phyloP scores from a whole-genome alignment of 2,329 filamentous ascomycete species.

The Fusarium phyllophilum region DNA sequence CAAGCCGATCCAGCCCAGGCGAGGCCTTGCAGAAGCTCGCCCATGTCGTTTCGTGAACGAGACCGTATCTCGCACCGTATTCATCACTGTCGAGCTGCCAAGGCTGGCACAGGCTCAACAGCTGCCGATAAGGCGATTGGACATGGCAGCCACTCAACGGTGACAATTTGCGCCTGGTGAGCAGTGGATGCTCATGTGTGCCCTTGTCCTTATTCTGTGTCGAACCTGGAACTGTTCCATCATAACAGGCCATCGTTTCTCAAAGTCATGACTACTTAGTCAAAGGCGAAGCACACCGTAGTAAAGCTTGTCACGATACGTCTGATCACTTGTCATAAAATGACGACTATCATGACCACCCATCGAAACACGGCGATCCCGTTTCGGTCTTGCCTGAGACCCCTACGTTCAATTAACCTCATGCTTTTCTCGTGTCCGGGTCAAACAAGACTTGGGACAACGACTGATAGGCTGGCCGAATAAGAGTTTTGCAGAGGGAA shows the following conservation, averaged over 20 bases:
- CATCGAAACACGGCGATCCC: slow-evolving; percentile 37
- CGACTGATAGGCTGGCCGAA: background rate
- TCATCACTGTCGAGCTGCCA: slow-evolving; percentile 20
- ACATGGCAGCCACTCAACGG: slow-evolving; percentile 31
- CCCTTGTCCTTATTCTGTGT: slow-evolving; percentile 13
- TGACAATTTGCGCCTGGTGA: slow-evolving; percentile 23
- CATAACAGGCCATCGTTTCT: slow-evolving; percentile 34
- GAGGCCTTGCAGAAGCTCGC: slow-evolving; percentile 33
- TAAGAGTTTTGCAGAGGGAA: slow-evolving; percentile 15
- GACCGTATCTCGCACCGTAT: slow-evolving; percentile 33
- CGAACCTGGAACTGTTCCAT: slow-evolving; percentile 33
- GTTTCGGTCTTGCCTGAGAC: slow-evolving; percentile 25
- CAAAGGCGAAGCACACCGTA: background rate
- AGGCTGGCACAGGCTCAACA: slow-evolving; percentile 39
- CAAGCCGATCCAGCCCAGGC: slow-evolving; percentile 40
- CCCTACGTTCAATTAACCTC: slow-evolving; percentile 35
- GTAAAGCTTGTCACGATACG: slow-evolving; percentile 22
- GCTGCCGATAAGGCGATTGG: slow-evolving; percentile 47
- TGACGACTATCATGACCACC: slow-evolving; percentile 20
- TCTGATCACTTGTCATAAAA: slow-evolving; percentile 18
- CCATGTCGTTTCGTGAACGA: slow-evolving; percentile 20
- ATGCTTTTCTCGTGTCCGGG: slow-evolving; percentile 22
- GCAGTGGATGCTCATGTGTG: slow-evolving; percentile 29
- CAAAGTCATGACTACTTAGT: slow-evolving; percentile 22
- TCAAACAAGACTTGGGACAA: slow-evolving; percentile 15